Conservation (phyloP, 1,284 basidiomycete genomes). For the Albatrellus sp. region DNA sequence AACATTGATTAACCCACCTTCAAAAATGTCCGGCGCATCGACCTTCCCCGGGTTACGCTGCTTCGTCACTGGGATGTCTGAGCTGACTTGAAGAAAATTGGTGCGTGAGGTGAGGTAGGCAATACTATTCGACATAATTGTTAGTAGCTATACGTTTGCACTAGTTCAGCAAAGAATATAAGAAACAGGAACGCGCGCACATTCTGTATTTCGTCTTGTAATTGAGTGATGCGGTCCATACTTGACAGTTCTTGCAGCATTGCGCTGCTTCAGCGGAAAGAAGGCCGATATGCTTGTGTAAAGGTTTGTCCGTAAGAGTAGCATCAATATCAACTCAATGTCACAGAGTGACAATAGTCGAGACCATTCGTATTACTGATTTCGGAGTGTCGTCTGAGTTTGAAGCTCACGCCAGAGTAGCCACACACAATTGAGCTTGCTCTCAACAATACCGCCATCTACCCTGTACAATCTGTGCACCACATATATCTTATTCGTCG, state of each 20-base stretch:
- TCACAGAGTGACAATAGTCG: neutral
- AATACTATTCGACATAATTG: constrained; percentile 71
- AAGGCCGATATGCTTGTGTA: too few relatives aligned
- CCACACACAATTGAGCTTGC: too few relatives aligned
- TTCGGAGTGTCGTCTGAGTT: too few relatives aligned
- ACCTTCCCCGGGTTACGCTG: constrained; percentile 57
- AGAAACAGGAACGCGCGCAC: constrained; percentile 21
- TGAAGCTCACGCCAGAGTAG: too few relatives aligned
- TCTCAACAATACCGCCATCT: neutral
- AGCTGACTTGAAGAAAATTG: constrained; percentile 62
- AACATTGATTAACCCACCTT: constrained; percentile 29
- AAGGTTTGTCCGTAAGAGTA: neutral
- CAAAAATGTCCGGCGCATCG: constrained; percentile 53
- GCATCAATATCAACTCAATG: neutral
- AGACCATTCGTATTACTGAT: too few relatives aligned
- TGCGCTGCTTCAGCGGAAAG: constrained; percentile 26
- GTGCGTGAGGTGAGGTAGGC: constrained; percentile 62
- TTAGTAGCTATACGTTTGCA: constrained; percentile 42
- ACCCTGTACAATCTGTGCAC: neutral
- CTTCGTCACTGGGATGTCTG: constrained; percentile 65
- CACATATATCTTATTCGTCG: neutral
- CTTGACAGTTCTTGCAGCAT: constrained; percentile 81
- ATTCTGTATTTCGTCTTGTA: constrained; percentile 80
- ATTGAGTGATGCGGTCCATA: constrained; percentile 83
- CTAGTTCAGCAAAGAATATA: neutral